Percentiles rank a stretch among this genome's conserved stretches.
Evolutionary conservation across 306 rosid species (phyloP).

Genomic region (Echinosophora koreensis): DNA sequence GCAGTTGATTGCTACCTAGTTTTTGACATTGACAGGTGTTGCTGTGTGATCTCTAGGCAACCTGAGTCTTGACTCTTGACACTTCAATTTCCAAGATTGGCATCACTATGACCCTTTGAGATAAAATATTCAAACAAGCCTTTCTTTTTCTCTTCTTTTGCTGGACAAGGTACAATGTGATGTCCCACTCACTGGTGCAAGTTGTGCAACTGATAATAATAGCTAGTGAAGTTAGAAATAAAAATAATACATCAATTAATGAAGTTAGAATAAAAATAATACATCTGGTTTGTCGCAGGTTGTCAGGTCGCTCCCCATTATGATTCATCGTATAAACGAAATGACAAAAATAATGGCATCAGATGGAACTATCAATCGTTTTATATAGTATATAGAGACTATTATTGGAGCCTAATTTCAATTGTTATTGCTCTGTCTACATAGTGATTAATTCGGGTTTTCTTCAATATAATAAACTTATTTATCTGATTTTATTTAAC

Average conservation of each 20-base stretch:
- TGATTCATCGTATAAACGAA: constrained; percentile 56
- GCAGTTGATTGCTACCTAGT: neutral
- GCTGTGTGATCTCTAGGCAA: constrained; percentile 57
- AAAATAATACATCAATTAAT: neutral
- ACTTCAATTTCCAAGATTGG: constrained; percentile 13
- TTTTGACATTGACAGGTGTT: constrained; percentile 50
- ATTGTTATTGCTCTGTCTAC: constrained; percentile 18
- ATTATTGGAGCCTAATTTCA: constrained; percentile 19
- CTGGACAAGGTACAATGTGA: constrained; percentile 1
- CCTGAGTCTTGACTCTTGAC: neutral
- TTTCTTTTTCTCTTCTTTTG: neutral
- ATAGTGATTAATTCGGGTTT: neutral
- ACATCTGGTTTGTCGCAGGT: constrained; percentile 36
- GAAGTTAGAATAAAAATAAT: neutral
- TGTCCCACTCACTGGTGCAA: constrained; percentile 35
- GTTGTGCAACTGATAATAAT: neutral
- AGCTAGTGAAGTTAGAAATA: neutral
- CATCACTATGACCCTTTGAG: neutral
- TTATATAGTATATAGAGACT: neutral
- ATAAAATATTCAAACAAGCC: constrained; percentile 7
- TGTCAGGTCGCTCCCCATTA: constrained; percentile 46
- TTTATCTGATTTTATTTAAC: too few relatives aligned
- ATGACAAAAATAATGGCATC: constrained; percentile 4
- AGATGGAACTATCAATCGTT: neutral
- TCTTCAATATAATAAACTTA: too few relatives aligned